Percentiles rank a stretch among this genome's conserved stretches.
phyloP scores from a whole-genome alignment of 345 rosid genomes.

The Eucalyptus fibrosa region DNA sequence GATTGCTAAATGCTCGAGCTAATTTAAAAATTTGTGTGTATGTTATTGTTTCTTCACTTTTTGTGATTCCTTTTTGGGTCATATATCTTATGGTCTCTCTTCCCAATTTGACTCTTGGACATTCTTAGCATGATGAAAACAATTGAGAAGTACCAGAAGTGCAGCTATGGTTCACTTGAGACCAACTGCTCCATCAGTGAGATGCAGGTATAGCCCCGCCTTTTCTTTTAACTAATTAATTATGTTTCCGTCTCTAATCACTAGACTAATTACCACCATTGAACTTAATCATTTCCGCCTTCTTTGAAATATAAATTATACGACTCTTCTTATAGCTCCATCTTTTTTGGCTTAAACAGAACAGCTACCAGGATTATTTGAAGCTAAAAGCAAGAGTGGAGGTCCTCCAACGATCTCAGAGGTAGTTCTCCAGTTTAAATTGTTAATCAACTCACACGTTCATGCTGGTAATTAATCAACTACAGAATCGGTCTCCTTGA shows the following conservation, averaged over 20 bases:
- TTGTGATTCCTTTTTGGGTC: background rate
- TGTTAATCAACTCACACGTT: background rate
- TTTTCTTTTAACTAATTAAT: background rate
- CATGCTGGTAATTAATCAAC: background rate
- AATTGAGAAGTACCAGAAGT: slow-evolving; percentile 32
- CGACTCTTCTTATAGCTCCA: background rate
- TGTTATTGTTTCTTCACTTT: background rate
- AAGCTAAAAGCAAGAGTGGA: slow-evolving; percentile 42
- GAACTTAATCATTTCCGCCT: background rate
- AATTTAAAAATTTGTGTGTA: background rate
- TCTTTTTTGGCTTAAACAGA: slow-evolving; percentile 4
- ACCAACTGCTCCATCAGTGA: slow-evolving; percentile 11
- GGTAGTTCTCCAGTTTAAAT: slow-evolving; percentile 2
- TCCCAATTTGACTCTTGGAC: background rate
- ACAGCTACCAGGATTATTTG: slow-evolving; percentile 42
- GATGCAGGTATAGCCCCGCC: slow-evolving; percentile 10
- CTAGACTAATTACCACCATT: background rate
- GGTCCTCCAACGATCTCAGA: slow-evolving; percentile 38
- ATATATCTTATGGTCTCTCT: background rate
- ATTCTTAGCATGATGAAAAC: slow-evolving; percentile 28
- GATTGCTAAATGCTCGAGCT: background rate
- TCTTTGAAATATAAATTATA: background rate
- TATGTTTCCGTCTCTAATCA: background rate
- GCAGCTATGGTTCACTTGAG: slow-evolving; percentile 26
- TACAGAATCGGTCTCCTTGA: background rate